These are phyloP conservation scores for Mucor circinelloides DNA, from an alignment of 371 early-diverging fungal genomes.

Conservation along the genomic window DNA sequence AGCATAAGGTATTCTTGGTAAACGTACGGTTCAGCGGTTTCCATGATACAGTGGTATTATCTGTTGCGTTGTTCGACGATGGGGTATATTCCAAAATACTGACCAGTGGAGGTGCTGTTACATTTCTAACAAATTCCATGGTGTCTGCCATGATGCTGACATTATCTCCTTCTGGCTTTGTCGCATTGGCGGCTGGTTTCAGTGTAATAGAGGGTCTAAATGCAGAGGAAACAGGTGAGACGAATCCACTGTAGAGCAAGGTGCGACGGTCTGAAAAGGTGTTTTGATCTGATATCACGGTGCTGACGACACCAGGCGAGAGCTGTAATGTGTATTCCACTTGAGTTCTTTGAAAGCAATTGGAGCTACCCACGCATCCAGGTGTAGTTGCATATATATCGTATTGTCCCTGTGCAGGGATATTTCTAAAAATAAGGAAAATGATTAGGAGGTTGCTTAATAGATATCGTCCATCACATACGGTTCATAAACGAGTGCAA, in stretches of 20 bases:
- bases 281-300: constrained; percentile 44
- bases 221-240: constrained; percentile 32
- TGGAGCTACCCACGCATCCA: constrained; percentile 63
- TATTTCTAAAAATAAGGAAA: constrained; percentile 33
- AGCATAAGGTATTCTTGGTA: background rate
- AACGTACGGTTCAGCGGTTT: constrained; percentile 33
- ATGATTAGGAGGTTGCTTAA: background rate
- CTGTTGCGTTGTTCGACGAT: constrained; percentile 24
- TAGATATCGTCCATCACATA: constrained; percentile 8
- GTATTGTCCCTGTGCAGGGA: constrained; percentile 67
- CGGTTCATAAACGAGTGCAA: constrained; percentile 58
- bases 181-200: constrained; percentile 19
- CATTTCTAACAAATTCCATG: constrained; percentile 37
- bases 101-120: constrained; percentile 33
- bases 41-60: constrained; percentile 27
- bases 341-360: constrained; percentile 54
- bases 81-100: constrained; percentile 47
- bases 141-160: constrained; percentile 41
- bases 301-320: constrained; percentile 32
- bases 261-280: constrained; percentile 40
- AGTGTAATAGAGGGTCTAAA: constrained; percentile 37
- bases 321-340: constrained; percentile 47
- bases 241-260: constrained; percentile 54
- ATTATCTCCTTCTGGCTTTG: constrained; percentile 11
- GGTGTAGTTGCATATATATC: constrained; percentile 67